Conservation (phyloP, 257 asterid genomes). For the Craterostigma plantagineum region DNA sequence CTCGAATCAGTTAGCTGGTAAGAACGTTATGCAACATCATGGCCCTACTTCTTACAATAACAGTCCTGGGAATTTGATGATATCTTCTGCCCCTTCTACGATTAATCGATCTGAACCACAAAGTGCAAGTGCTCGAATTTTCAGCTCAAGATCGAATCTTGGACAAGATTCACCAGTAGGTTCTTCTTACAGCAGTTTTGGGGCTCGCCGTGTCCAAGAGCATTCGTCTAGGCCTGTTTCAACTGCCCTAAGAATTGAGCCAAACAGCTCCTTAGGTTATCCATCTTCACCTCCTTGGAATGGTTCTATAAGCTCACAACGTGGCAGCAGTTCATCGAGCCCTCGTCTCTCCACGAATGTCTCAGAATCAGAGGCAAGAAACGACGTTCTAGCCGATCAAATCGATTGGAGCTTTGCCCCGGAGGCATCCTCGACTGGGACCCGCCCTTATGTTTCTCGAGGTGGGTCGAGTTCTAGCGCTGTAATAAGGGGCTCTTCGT, state of each 20-base stretch:
- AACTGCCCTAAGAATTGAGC: conserved; percentile 24
- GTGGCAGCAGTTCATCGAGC: conserved; percentile 29
- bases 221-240: conserved; percentile 7
- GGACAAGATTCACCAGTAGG: conserved; percentile 13
- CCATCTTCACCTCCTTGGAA: conserved; percentile 28
- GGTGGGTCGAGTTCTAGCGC: conserved; percentile 18
- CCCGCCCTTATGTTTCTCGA: conserved; percentile 25
- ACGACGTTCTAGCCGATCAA: conserved; percentile 23
- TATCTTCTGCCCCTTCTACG: conserved; percentile 25
- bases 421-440: conserved; percentile 30
- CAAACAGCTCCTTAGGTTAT: conserved; percentile 24
- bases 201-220: too few relatives aligned
- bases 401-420: conserved; percentile 48
- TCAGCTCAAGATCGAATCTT: conserved; percentile 18
- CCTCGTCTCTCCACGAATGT: conserved; percentile 26
- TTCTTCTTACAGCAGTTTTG: too few relatives aligned
- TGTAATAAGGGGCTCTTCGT: conserved; percentile 10
- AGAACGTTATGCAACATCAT: conserved; percentile 21
- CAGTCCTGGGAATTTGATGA: conserved; percentile 23
- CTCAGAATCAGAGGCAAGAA: conserved; percentile 35
- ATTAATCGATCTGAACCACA: conserved; percentile 22
- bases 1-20: conserved; percentile 24
- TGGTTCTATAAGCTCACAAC: conserved; percentile 25
- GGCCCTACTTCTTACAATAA: conserved; percentile 20
- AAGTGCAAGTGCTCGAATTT: conserved; percentile 26